These are phyloP conservation scores for Leishmania turanica DNA, from an alignment of 208 protist species.

Conservation along the genomic window DNA sequence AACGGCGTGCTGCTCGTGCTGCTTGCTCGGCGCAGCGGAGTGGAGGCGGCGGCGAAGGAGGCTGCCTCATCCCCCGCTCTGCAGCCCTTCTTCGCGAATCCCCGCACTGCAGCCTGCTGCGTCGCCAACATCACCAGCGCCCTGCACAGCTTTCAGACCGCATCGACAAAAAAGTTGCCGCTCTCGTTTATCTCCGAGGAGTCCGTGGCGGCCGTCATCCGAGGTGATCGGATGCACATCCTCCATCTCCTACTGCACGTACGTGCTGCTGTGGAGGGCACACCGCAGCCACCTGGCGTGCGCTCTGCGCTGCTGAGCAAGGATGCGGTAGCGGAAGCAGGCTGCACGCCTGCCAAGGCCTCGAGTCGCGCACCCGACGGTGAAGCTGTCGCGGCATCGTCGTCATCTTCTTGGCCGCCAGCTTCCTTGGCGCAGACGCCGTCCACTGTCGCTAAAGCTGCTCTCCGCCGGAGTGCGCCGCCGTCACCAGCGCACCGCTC, in stretches of 20 bases:
- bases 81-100: constrained; percentile 43
- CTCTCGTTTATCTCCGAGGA: constrained; percentile 17
- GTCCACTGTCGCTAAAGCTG: neutral
- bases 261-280: constrained; percentile 15
- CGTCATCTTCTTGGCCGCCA: neutral
- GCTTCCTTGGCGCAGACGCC: constrained; percentile 4
- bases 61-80: neutral
- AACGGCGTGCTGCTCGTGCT: constrained; percentile 72
- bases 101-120: constrained; percentile 52
- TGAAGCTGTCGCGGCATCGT: constrained; percentile 13
- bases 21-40: constrained; percentile 37
- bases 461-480: neutral
- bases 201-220: constrained; percentile 38
- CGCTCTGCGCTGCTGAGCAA: neutral
- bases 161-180: neutral
- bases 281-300: neutral
- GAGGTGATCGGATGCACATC: constrained; percentile 52
- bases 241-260: constrained; percentile 43
- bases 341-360: neutral
- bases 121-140: constrained; percentile 53
- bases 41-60: constrained; percentile 2
- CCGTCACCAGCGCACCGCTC: neutral
- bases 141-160: constrained; percentile 33
- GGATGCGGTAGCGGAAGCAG: neutral
- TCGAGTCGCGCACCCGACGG: constrained; percentile 11